Base-by-base conservation (phyloP, 345 rosid genomes). In the Sonneratia alba region DNA sequence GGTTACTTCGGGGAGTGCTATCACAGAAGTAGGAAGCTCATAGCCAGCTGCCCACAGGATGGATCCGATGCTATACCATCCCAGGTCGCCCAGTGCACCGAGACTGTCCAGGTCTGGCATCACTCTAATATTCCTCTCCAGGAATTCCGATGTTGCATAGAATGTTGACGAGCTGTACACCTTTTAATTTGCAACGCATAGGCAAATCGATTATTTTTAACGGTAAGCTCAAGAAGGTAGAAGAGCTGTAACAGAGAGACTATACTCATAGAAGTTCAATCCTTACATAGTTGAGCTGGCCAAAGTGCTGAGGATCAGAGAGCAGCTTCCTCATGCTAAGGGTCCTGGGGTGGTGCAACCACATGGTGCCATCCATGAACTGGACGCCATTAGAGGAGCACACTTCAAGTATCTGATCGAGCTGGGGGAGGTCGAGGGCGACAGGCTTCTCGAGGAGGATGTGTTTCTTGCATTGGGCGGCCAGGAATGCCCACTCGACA, bases 261-360 rank as follows among this genome's bases (percentile, higher is more conserved):
- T 12, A 38, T 62, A 32, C 24, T 6, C 3, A 38, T 15, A 24
- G 24, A 70, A 36, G 7, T 10, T 21, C 5, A 59, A 18, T 43
- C 71, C 73, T 77, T 71, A 77, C 78, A 47, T 56, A 78, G 22
- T 72, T 18, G 49, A 80, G 72, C 9, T 74, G 74, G 66, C 92
- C 89, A 3, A 87, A 57, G 66, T 75, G 76, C 71, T 82, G 79
- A 65, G 84, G 81, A 82, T 83, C 81, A 53, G 83, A 78, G 65
- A 89, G 70, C 62, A 72, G 51, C 66, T 86, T 87, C 81, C 76
- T 72, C 74, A 91, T 83, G 75, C 77, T 82, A 36, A 22, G 70
- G 71, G 95, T 87, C 73, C 95, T 79, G 11, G 89, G 89, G 72
- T 87, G 89, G 75, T 91, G 92, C 79, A 89, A 59, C 97, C 92